A percentile compares a stretch with the other conserved stretches of the same genome.
Conservation (phyloP, 805 yeast genomes). For the Kodamaea jinghongensis region DNA sequence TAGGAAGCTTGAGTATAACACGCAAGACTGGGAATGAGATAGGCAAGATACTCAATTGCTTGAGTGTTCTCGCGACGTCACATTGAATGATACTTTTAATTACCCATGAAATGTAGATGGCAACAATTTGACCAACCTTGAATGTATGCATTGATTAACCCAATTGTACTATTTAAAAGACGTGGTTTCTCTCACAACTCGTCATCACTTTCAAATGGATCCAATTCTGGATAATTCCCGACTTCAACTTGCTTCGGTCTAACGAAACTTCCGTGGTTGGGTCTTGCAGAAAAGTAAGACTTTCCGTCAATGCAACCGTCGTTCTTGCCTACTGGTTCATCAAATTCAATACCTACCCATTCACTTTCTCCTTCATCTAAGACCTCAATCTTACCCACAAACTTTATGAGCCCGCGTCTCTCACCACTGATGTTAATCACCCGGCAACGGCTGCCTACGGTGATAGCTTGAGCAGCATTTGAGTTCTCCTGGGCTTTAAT, state of each 20-base stretch:
- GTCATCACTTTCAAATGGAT: constrained; percentile 45
- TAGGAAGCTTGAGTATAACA: too few species aligned
- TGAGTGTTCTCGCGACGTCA: too few species aligned
- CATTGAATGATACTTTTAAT: too few species aligned
- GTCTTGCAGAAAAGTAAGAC: constrained; percentile 54
- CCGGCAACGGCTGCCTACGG: constrained; percentile 55
- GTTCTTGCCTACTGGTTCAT: constrained; percentile 84
- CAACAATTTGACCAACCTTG: too few species aligned
- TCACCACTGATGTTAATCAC: constrained; percentile 44
- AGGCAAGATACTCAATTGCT: too few species aligned
- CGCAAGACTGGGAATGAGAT: too few species aligned
- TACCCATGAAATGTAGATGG: too few species aligned
- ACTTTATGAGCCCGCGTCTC: constrained; percentile 70
- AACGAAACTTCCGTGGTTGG: constrained; percentile 74
- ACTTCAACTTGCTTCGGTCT: constrained; percentile 65
- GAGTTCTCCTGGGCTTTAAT: constrained; percentile 29
- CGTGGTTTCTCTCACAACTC: constrained; percentile 26
- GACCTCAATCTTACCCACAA: constrained; percentile 63
- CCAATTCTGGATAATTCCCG: constrained; percentile 60
- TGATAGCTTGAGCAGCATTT: constrained; percentile 24
- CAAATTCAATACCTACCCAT: constrained; percentile 88
- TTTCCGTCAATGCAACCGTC: constrained; percentile 69
- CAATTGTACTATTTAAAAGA: too few species aligned
- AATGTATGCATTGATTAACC: too few species aligned
- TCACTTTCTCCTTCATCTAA: constrained; percentile 46